Base-by-base conservation (phyloP, 2,329 filamentous ascomycete genomes). In the Alternaria ethzedia region DNA sequence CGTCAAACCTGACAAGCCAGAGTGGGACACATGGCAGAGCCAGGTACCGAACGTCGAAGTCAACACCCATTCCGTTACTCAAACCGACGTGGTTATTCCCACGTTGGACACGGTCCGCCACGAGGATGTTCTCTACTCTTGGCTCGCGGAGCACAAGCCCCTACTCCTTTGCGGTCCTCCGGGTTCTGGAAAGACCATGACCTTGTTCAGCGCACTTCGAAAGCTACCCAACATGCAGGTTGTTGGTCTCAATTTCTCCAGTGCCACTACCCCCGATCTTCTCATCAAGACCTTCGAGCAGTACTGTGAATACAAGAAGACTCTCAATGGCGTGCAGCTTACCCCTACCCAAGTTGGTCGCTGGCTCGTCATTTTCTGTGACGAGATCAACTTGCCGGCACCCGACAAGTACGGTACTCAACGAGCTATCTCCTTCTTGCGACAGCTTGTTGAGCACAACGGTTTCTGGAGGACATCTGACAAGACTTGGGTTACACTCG, bases 131-230 rank as follows among this genome's bases (percentile, higher is more conserved):
- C 86, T 99, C 15, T 99, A 99, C 84, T 99, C 96, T 4, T 99
- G 96, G 96, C 88, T 99, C 47, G 96, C 96, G 15, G 96, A 99
- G 80, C 96, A 99, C 79, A 99, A 99, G 83, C 96, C 96, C 12
- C 86, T 99, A 17, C 85, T 99, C 56, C 90, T 99, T 15, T 99
- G 96, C 79, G 96, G 96, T 80, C 96, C 96, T 77, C 96, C 96
- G 62, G 96, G 96, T 83, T 99, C 96, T 55, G 96, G 96, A 86
- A 99, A 99, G 85, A 99, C 96, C 5, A 99, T 99, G 96, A 99
- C 96, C 11, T 85, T 99, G 12, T 99, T 99, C 84, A 97, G 95
- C 78, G 96, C 96, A 32, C 88, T 99, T 57, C 91, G 96, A 68
- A 99, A 99, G 82, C 85, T 99, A 61, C 95, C 95, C 4, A 97